These are phyloP conservation scores for Globisporangium cystogenes DNA, from an alignment of 352 stramenopile genomes.

Conservation along the genomic window DNA sequence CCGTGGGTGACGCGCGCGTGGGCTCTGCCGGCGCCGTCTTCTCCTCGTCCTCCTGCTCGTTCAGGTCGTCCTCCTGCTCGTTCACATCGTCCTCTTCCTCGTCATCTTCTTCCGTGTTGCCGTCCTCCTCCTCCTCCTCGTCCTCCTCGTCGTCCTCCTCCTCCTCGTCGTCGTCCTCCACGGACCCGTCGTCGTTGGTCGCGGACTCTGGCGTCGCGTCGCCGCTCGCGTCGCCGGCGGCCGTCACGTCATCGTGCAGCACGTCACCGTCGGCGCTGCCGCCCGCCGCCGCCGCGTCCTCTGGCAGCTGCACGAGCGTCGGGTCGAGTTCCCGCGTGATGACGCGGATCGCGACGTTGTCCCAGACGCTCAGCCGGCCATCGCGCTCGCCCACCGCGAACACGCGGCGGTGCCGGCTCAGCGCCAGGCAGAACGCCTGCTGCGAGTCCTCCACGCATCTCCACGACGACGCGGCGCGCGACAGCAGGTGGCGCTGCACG, in stretches of 20 bases:
- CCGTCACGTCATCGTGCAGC: no score
- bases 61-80: constrained; percentile 16
- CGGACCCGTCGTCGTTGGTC: constrained; percentile 22
- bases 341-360: constrained; percentile 73
- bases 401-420: constrained; percentile 58
- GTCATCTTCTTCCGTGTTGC: constrained; percentile 26
- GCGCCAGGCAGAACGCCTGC: constrained; percentile 61
- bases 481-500: constrained; percentile 58
- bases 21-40: background rate
- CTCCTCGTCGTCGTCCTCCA: constrained; percentile 22
- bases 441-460: constrained; percentile 67
- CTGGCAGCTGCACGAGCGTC: constrained; percentile 46
- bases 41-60: constrained; percentile 6
- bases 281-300: background rate
- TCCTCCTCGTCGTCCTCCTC: constrained; percentile 37
- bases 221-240: background rate
- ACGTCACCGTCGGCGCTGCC: no score
- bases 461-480: constrained; percentile 41
- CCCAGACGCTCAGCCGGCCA: constrained; percentile 76
- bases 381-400: constrained; percentile 76
- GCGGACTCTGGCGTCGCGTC: constrained; percentile 14
- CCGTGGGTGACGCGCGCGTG: constrained; percentile 5
- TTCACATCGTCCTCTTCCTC: constrained; percentile 17
- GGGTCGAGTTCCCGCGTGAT: constrained; percentile 78
- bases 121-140: constrained; percentile 21